Conservation (phyloP, 192 early-diverging fungal species). For the Podochytrium sp. region DNA sequence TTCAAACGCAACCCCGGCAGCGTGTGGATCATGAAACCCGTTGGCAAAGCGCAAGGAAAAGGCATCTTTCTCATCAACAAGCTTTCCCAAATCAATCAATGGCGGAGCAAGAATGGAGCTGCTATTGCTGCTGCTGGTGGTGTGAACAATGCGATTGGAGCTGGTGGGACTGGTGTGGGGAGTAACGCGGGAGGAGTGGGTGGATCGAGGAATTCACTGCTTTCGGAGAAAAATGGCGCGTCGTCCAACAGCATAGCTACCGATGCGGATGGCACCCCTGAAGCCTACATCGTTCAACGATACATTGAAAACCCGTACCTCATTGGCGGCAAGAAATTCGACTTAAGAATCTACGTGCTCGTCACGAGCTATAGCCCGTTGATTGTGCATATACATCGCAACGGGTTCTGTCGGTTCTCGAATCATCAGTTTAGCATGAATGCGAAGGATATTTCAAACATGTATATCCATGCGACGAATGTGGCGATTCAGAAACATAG, state of each 20-base stretch:
- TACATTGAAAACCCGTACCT: slow-evolving; percentile 68
- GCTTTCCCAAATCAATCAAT: slow-evolving; percentile 60
- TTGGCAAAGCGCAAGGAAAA: slow-evolving; percentile 70
- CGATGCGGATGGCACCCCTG: slow-evolving; percentile 46
- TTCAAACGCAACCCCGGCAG: slow-evolving; percentile 66
- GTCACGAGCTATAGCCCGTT: slow-evolving; percentile 66
- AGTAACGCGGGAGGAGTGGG: not conserved
- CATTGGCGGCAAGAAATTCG: slow-evolving; percentile 72
- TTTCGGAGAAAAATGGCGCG: not conserved
- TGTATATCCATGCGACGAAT: slow-evolving; percentile 69
- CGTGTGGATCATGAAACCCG: slow-evolving; percentile 73
- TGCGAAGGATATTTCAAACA: slow-evolving; percentile 66
- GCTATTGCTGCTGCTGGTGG: not conserved
- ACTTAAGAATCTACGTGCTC: slow-evolving; percentile 63
- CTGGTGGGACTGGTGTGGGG: not conserved
- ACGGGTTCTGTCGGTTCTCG: slow-evolving; percentile 70
- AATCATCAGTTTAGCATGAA: slow-evolving; percentile 66
- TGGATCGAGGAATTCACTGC: not conserved
- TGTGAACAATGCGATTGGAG: slow-evolving; percentile 4
- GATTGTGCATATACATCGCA: slow-evolving; percentile 63
- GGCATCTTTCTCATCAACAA: slow-evolving; percentile 72
- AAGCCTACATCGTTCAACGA: slow-evolving; percentile 68
- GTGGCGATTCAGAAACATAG: slow-evolving; percentile 67
- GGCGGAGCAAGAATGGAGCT: slow-evolving; percentile 57
- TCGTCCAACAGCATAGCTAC: not conserved